Conservation (phyloP, 2,329 filamentous ascomycete genomes). For the Fusarium circinatum region DNA sequence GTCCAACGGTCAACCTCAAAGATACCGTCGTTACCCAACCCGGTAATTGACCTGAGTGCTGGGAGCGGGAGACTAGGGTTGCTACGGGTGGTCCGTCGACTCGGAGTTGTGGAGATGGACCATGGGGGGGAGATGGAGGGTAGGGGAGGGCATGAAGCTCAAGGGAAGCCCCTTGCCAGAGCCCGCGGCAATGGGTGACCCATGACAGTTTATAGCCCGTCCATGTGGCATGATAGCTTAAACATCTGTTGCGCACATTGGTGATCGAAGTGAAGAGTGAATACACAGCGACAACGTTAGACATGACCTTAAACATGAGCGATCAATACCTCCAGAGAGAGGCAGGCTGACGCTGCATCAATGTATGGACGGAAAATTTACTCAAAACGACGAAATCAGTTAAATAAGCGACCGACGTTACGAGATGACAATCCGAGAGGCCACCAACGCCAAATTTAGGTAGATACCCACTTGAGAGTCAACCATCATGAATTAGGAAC, state of each 20-base stretch:
- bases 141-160: constrained; percentile 27
- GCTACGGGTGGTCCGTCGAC: constrained; percentile 38
- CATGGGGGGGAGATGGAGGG: constrained; percentile 14
- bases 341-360: not conserved
- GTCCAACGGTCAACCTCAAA: constrained; percentile 38
- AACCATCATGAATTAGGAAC: constrained; percentile 26
- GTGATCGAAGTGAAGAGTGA: constrained; percentile 12
- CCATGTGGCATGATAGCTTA: constrained; percentile 9
- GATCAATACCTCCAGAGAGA: not conserved
- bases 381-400: constrained; percentile 24
- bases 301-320: not conserved
- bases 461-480: constrained; percentile 22
- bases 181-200: constrained; percentile 37
- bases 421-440: constrained; percentile 27
- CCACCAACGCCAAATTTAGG: constrained; percentile 14
- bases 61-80: constrained; percentile 45
- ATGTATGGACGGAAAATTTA: constrained; percentile 11
- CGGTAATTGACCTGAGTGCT: constrained; percentile 38
- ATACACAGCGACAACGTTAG: not conserved
- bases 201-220: constrained; percentile 33
- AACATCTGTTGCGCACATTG: constrained; percentile 13
- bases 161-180: constrained; percentile 42
- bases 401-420: constrained; percentile 30
- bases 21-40: constrained; percentile 18
- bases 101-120: constrained; percentile 43